A percentile compares a stretch with the other conserved stretches of the same genome.
Evolutionary conservation across 192 early-diverging fungal species (phyloP).

Genomic region (Umbelopsis ramanniana): DNA sequence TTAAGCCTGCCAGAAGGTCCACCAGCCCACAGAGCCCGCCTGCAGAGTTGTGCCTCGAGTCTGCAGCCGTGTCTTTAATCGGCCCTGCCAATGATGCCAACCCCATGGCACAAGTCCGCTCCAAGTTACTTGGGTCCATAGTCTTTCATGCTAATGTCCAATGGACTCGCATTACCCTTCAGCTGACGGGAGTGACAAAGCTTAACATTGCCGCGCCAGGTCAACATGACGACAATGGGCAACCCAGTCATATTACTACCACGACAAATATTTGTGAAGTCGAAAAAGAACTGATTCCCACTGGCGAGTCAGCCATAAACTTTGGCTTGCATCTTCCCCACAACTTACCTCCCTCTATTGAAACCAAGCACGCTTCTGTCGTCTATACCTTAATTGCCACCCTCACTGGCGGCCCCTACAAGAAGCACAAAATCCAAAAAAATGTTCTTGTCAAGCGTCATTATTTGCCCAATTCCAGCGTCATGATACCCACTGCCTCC

Average conservation of each 20-base stretch:
- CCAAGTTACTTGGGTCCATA: conserved; percentile 37
- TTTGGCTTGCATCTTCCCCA: conserved; percentile 43
- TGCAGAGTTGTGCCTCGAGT: conserved; percentile 10
- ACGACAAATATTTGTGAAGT: conserved; percentile 36
- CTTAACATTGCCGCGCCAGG: conserved; percentile 27
- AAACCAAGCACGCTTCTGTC: conserved; percentile 39
- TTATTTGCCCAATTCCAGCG: conserved; percentile 39
- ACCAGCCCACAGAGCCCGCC: conserved; percentile 10
- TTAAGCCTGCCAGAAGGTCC: conserved; percentile 2
- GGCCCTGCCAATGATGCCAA: conserved; percentile 40
- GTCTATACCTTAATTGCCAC: conserved; percentile 38
- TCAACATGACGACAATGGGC: conserved; percentile 10
- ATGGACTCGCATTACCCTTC: conserved; percentile 41
- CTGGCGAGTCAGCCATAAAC: conserved; percentile 33
- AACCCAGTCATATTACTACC: conserved; percentile 15
- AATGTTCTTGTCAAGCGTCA: conserved; percentile 35
- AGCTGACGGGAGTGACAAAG: conserved; percentile 33
- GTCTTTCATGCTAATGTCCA: conserved; percentile 35
- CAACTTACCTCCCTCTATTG: conserved; percentile 35
- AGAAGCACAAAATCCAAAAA: conserved; percentile 35
- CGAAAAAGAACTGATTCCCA: conserved; percentile 43
- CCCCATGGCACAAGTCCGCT: conserved; percentile 36
- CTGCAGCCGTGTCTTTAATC: conserved; percentile 35
- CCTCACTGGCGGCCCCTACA: conserved; percentile 40
- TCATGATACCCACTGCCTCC: conserved; percentile 37